Evolutionary conservation across 2,329 filamentous ascomycete genomes (phyloP).

Genomic region (Xylariaceae sp.): DNA sequence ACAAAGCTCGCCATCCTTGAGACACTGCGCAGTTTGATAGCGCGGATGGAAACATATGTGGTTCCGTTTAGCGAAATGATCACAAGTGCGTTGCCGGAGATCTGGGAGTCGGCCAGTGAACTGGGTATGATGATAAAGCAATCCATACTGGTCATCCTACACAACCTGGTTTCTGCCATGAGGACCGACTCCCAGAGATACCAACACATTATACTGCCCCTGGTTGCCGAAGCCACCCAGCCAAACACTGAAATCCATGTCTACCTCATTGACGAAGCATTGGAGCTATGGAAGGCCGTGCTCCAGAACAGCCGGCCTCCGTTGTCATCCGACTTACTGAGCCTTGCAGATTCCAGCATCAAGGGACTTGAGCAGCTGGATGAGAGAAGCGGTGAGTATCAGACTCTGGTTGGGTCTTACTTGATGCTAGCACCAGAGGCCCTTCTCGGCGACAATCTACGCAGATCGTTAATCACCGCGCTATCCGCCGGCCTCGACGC

Average conservation of each 20-base stretch:
- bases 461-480: conserved; percentile 45
- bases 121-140: conserved; percentile 94
- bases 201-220: conserved; percentile 73
- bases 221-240: conserved; percentile 76
- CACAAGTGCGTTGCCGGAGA: conserved; percentile 69
- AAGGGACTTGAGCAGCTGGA: conserved; percentile 64
- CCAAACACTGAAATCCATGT: conserved; percentile 70
- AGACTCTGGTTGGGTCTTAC: conserved; percentile 67
- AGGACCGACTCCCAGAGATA: conserved; percentile 73
- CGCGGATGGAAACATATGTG: conserved; percentile 73
- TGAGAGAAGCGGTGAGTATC: conserved; percentile 57
- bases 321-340: conserved; percentile 57
- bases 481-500: conserved; percentile 48
- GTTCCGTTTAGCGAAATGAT: conserved; percentile 71
- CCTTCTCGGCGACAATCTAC: conserved; percentile 55
- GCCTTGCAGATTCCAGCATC: conserved; percentile 59
- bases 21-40: conserved; percentile 76
- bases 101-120: conserved; percentile 78
- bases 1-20: conserved; percentile 88
- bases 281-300: conserved; percentile 83
- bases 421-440: conserved; percentile 66
- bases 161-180: conserved; percentile 82
- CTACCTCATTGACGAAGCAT: conserved; percentile 84
- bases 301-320: conserved; percentile 62
- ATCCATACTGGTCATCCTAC: conserved; percentile 79